Evolutionary conservation across 163 green algal genomes (phyloP), one percentile per base, ranked within the genome.

Genomic region (Scenedesmus sp.): DNA sequence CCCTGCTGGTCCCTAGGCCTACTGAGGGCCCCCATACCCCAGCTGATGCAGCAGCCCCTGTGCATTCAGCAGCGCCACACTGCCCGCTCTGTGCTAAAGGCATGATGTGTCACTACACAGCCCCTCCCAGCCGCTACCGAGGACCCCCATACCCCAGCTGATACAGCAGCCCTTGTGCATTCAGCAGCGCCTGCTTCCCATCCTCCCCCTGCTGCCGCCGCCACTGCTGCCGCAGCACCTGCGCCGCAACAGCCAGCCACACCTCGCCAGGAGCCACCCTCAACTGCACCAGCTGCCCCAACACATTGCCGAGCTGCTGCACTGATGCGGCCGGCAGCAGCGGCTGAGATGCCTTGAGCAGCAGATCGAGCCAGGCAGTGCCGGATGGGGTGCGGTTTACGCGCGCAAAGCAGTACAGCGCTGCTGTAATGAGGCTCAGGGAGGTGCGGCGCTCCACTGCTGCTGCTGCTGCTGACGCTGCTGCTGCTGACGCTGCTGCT

Each of bases 261-360:
- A 1, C 60, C 15, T 91, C 74, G 2, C 87, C 87, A 13, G 87
- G 87, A 26, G 59, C 81, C 59, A 91, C 87, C 9, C 67, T 55
- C 34, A 86, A 55, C 56, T 66, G 56, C 74, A 54, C 87, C 26
- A 91, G 15, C 87, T 91, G 87, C 18, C 56, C 46, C 74, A 91
- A 57, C 87, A 91, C 2, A 4, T 26, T 34, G 13, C 55, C 52
- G 12, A 91, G 26, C 87, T 87, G 87, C 4, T 18, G 70, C 59
- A 15, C 34, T 0, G 81, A 79, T 16, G 70, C 70, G 16, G 70
- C 70, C 46, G 20, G 23, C 5, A 79, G 70, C 18, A 52, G 70
- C 70, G 70, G 70, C 70, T 3, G n/a, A 3, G 87, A 87, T 2
- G 76, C 76, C 6, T 12, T n/a, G 3, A 20, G 26, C 74, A 91